Evolutionary conservation across 2,329 filamentous ascomycete genomes (phyloP).

Genomic region (Teratosphaeria viscida): DNA sequence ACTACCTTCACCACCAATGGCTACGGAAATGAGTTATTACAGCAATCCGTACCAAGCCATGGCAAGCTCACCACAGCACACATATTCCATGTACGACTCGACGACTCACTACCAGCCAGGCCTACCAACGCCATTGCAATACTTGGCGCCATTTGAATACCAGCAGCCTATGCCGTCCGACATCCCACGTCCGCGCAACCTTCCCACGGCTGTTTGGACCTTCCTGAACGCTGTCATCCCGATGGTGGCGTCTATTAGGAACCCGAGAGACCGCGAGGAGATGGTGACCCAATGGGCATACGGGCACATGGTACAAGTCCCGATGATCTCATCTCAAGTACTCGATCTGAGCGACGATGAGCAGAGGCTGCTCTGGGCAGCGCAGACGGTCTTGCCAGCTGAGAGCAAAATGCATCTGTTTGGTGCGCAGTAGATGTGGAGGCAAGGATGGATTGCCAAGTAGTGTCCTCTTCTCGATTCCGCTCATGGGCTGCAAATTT

Average conservation of each 20-base stretch:
- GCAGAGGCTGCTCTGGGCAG: background rate
- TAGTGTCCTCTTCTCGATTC: background rate
- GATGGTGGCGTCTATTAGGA: background rate
- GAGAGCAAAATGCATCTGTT: background rate
- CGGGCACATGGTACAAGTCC: background rate
- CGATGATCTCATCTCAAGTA: background rate
- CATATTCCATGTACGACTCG: background rate
- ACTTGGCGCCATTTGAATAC: background rate
- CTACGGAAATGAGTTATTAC: background rate
- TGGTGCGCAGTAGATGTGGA: background rate
- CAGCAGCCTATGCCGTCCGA: background rate
- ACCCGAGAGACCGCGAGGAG: background rate
- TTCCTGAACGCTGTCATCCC: background rate
- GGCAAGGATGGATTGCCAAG: background rate
- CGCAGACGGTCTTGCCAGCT: background rate
- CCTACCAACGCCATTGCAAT: background rate
- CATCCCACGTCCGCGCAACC: background rate
- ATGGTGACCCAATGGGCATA: background rate
- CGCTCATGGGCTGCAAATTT: background rate
- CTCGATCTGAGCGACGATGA: background rate
- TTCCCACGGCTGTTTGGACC: background rate
- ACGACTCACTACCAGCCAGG: background rate
- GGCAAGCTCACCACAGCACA: background rate
- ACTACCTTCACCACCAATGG: background rate
- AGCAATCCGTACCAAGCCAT: background rate